Conservation (phyloP, 495 filamentous ascomycete genomes). For the Neurospora sp. region DNA sequence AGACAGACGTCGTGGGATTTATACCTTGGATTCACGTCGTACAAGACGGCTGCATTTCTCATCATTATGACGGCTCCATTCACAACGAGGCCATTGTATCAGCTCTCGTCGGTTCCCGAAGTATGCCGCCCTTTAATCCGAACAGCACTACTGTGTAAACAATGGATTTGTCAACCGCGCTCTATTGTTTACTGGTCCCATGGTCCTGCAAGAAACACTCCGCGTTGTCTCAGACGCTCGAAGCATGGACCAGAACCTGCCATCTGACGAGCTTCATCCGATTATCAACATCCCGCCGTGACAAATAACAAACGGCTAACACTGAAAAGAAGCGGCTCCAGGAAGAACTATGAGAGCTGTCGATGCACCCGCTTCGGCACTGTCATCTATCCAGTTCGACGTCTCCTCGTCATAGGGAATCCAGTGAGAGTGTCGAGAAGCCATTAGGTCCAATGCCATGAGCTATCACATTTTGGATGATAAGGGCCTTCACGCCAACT, state of each 20-base stretch:
- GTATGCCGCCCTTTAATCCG: background rate
- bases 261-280: background rate
- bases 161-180: background rate
- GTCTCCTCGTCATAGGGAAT: background rate
- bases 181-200: background rate
- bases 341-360: background rate
- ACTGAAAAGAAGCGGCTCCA: background rate
- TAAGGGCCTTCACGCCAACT: background rate
- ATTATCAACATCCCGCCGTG: background rate
- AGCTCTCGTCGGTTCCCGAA: background rate
- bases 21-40: background rate
- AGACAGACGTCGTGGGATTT: background rate
- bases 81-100: background rate
- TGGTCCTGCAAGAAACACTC: background rate
- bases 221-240: background rate
- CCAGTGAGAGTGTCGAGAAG: background rate
- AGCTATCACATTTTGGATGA: background rate
- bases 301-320: background rate
- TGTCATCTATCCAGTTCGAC: background rate
- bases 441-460: background rate
- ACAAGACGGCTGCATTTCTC: background rate
- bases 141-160: background rate
- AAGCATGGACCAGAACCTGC: background rate
- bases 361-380: background rate
- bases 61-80: background rate